These are phyloP conservation scores for Ascochyta clinopodiicola DNA, from an alignment of 2,329 filamentous ascomycete species.

Conservation along the genomic window DNA sequence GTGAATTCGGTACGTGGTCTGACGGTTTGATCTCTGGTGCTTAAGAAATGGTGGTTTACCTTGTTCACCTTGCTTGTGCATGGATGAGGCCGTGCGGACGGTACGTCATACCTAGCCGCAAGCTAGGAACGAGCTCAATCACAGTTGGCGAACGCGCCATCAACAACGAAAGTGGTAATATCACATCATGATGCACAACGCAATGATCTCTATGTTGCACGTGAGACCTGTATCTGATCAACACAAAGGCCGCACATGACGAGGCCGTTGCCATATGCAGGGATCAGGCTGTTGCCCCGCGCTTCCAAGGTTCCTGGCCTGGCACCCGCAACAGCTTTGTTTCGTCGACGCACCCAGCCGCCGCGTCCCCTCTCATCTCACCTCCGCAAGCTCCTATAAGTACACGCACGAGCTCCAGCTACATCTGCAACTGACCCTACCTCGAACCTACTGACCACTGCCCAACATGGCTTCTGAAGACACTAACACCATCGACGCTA, in stretches of 20 bases:
- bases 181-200: conserved; percentile 8
- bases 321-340: conserved; percentile 16
- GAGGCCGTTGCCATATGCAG: conserved; percentile 26
- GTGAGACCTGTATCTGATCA: conserved; percentile 21
- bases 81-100: conserved; percentile 1
- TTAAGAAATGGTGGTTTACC: neutral
- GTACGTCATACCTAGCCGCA: conserved; percentile 8
- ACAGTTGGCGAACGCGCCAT: neutral
- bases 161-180: conserved; percentile 4
- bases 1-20: too few relatives aligned
- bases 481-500: conserved; percentile 43
- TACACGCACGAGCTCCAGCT: conserved; percentile 10
- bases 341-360: conserved; percentile 22
- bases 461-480: conserved; percentile 39
- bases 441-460: conserved; percentile 15
- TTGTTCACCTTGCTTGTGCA: neutral
- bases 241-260: conserved; percentile 24
- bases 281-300: conserved; percentile 30
- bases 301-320: conserved; percentile 23
- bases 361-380: conserved; percentile 18
- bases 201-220: conserved; percentile 23
- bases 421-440: conserved; percentile 4
- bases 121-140: conserved; percentile 3
- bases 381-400: conserved; percentile 19
- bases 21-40: too few relatives aligned